Evolutionary conservation across 352 stramenopile species (phyloP).

Genomic region (Peronospora destructor): DNA sequence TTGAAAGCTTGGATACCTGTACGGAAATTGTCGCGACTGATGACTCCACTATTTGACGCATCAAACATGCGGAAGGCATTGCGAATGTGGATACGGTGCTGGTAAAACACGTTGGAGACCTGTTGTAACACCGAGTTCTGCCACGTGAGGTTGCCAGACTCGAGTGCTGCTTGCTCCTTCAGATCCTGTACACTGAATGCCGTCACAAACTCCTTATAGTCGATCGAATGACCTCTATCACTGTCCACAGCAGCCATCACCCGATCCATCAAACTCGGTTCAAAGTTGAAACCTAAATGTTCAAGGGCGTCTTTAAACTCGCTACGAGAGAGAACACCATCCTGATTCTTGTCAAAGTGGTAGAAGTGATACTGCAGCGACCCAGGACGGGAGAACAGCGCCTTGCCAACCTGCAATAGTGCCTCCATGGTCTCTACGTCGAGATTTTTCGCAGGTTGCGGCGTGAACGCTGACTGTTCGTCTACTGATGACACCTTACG

Average conservation of each 20-base stretch:
- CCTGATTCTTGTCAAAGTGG: slow-evolving; percentile 79
- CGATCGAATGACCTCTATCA: slow-evolving; percentile 84
- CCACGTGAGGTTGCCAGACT: slow-evolving; percentile 75
- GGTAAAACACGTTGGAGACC: slow-evolving; percentile 91
- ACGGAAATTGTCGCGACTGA: slow-evolving; percentile 83
- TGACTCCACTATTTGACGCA: slow-evolving; percentile 67
- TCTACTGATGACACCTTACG: slow-evolving; percentile 56
- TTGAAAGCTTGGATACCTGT: slow-evolving; percentile 83
- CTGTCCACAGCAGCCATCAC: slow-evolving; percentile 84
- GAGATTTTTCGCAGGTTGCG: slow-evolving; percentile 47
- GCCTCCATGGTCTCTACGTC: slow-evolving; percentile 80
- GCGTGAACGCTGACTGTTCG: slow-evolving; percentile 54
- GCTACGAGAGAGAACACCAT: slow-evolving; percentile 68
- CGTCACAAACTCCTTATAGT: slow-evolving; percentile 90
- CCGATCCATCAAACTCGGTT: slow-evolving; percentile 46
- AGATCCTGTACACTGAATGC: slow-evolving; percentile 83
- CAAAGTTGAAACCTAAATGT: slow-evolving; percentile 64
- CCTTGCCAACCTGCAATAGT: slow-evolving; percentile 69
- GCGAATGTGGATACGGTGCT: slow-evolving; percentile 90
- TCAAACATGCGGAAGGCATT: slow-evolving; percentile 91
- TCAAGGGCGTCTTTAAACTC: slow-evolving; percentile 72
- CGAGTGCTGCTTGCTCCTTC: slow-evolving; percentile 52
- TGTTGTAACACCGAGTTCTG: slow-evolving; percentile 90
- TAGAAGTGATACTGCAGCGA: slow-evolving; percentile 80
- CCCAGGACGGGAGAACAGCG: slow-evolving; percentile 61